These are phyloP conservation scores for Fraxinus pennsylvanica DNA, from an alignment of 257 asterid species.

Conservation along the genomic window DNA sequence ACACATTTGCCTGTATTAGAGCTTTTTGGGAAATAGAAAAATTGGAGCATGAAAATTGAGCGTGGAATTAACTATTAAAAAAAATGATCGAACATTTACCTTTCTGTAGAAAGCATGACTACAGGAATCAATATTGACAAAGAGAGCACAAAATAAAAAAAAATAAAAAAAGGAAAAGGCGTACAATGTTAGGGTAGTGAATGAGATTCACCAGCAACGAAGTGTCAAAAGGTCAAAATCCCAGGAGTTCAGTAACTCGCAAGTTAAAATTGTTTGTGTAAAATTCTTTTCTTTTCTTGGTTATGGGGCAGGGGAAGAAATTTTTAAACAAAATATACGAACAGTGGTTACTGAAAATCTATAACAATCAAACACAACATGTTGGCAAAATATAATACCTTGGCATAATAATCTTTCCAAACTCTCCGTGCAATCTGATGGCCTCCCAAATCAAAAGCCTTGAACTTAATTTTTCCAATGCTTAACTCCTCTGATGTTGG, in stretches of 20 bases:
- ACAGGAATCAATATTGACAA: neutral
- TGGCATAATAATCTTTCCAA: slow-evolving; percentile 7
- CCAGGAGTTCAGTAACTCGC: neutral
- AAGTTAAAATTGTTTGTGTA: neutral
- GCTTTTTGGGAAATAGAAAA: neutral
- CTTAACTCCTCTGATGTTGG: slow-evolving; percentile 5
- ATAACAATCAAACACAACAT: neutral
- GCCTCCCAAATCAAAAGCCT: slow-evolving; percentile 6
- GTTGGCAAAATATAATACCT: neutral
- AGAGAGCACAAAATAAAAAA: neutral
- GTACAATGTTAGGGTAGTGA: neutral
- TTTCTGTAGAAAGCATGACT: neutral
- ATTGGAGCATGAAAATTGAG: slow-evolving; percentile 2
- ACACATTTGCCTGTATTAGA: neutral
- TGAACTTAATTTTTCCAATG: slow-evolving; percentile 4
- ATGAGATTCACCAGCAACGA: neutral
- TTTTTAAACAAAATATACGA: neutral
- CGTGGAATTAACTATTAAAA: neutral
- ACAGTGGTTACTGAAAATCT: neutral
- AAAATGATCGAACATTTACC: neutral
- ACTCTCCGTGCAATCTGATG: slow-evolving; percentile 9
- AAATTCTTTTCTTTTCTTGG: neutral
- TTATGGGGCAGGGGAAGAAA: neutral
- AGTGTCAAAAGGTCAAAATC: neutral
- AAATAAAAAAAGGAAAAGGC: neutral